phyloP scores from a whole-genome alignment of 2,329 filamentous ascomycete species.

The Colletotrichum zoysiae region DNA sequence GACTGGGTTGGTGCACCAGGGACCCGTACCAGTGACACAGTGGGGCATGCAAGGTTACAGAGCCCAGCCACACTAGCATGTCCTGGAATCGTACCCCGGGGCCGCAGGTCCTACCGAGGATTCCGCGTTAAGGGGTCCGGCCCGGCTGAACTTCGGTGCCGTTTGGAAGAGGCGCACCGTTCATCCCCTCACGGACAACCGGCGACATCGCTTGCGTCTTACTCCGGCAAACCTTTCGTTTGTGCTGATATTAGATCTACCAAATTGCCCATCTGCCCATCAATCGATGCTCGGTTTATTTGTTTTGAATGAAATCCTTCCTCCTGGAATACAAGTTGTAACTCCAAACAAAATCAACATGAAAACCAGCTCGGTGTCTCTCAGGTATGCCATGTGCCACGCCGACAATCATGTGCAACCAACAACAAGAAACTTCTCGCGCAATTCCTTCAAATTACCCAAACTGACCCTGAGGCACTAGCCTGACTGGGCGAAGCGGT shows the following conservation, averaged over 20 bases:
- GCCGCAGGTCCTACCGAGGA: background rate
- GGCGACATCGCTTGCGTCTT: background rate
- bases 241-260: background rate
- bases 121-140: background rate
- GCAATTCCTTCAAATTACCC: background rate
- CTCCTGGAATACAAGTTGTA: background rate
- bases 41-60: constrained; percentile 7
- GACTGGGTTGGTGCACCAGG: constrained; percentile 26
- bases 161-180: background rate
- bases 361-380: background rate
- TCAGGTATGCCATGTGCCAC: too few species aligned
- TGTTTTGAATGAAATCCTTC: background rate
- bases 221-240: background rate
- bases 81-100: background rate
- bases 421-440: background rate
- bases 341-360: too few species aligned
- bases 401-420: background rate
- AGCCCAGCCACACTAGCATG: constrained; percentile 10
- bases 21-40: background rate
- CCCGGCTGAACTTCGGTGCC: constrained; percentile 16
- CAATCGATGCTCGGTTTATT: too few species aligned
- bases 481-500: background rate
- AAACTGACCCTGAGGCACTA: background rate
- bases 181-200: background rate
- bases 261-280: background rate